phyloP scores from a whole-genome alignment of 1,284 basidiomycete species.

The Fistulina hepatica region DNA sequence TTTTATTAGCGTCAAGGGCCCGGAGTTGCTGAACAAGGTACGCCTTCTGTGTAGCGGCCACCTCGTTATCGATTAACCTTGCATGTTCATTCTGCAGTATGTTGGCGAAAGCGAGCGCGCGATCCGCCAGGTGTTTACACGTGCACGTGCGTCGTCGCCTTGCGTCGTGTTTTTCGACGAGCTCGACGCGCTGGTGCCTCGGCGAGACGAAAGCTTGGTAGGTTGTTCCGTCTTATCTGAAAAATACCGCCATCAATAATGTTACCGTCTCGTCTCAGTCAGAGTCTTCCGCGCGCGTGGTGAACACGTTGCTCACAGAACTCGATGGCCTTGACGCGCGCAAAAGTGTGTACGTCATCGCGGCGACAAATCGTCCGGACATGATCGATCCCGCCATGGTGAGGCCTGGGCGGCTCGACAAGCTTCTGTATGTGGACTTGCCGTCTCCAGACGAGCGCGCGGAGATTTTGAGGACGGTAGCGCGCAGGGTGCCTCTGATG shows the following conservation, averaged over 20 bases:
- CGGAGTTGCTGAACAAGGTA: constrained; percentile 92
- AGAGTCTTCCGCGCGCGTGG: constrained; percentile 92
- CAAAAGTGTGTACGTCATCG: constrained; percentile 91
- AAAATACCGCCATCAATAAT: neutral
- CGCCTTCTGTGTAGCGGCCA: constrained; percentile 14
- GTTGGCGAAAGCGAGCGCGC: constrained; percentile 96
- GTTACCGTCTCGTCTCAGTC: constrained; percentile 40
- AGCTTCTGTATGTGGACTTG: constrained; percentile 92
- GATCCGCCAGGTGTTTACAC: constrained; percentile 86
- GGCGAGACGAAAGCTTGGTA: constrained; percentile 85
- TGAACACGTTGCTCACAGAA: constrained; percentile 95
- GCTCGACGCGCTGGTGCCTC: constrained; percentile 89
- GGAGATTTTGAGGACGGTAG: constrained; percentile 77
- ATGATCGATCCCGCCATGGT: constrained; percentile 99
- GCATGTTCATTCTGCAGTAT: constrained; percentile 45
- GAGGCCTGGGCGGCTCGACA: constrained; percentile 91
- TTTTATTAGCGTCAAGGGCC: constrained; percentile 96
- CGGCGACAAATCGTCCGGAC: constrained; percentile 96
- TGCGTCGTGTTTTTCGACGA: constrained; percentile 96
- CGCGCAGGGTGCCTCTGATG: constrained; percentile 64
- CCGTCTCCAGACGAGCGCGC: constrained; percentile 69
- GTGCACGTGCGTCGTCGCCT: constrained; percentile 79
- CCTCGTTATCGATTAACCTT: constrained; percentile 3
- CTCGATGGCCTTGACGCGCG: constrained; percentile 89
- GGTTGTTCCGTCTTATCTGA: constrained; percentile 18